Percentiles rank a stretch among this genome's conserved stretches.
Evolutionary conservation across 441 rosid species (phyloP).

Genomic region (Rhodomyrtus psidioides): DNA sequence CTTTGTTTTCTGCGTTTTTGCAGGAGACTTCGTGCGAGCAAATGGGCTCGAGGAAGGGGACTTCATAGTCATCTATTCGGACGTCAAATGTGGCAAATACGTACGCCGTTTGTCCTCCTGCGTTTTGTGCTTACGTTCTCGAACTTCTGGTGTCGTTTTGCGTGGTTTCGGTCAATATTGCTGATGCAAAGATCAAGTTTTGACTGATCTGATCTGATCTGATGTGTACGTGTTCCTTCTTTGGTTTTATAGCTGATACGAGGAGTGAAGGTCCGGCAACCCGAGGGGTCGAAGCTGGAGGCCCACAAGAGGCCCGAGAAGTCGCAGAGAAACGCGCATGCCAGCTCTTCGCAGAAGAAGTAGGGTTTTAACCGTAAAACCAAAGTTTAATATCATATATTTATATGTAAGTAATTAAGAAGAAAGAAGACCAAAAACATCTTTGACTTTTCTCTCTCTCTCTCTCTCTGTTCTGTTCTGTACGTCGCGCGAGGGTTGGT

Average conservation of each 20-base stretch:
- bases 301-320: conserved; percentile 46
- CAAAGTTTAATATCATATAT: background rate
- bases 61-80: conserved; percentile 92
- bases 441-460: background rate
- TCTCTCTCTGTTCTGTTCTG: background rate
- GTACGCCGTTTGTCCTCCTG: conserved; percentile 21
- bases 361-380: background rate
- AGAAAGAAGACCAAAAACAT: background rate
- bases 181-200: background rate
- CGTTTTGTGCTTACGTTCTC: background rate
- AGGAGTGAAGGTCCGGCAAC: conserved; percentile 90
- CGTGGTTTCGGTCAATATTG: background rate
- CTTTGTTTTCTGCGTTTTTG: background rate
- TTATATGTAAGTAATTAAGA: conserved; percentile 14
- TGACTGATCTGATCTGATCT: background rate
- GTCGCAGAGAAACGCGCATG: conserved; percentile 39
- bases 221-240: background rate
- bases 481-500: conserved; percentile 3
- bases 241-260: conserved; percentile 59
- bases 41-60: conserved; percentile 98
- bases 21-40: conserved; percentile 89
- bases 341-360: conserved; percentile 15
- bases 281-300: conserved; percentile 46
- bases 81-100: conserved; percentile 83
- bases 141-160: background rate